Evolutionary conservation across 306 rosid genomes (phyloP), one percentile per base, ranked within the genome.

Genomic region (Inga laurina): DNA sequence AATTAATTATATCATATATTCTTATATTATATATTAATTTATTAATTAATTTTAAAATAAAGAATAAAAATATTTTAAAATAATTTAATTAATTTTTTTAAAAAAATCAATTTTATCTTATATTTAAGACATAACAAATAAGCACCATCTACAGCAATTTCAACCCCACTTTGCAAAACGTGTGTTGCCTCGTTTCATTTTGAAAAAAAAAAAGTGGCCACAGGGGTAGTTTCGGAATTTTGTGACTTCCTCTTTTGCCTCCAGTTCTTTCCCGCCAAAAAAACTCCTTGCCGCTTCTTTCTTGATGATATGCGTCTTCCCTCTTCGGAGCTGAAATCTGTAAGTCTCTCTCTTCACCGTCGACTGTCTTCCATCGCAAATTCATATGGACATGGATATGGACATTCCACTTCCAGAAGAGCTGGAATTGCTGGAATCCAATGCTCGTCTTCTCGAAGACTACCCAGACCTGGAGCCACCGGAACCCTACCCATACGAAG

Each of bases 361-460:
- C 0, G 41, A 34, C 15, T 30, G 19, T 52, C 32, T 10, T 52
- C 30, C 46, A 34, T 75, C 48, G 34, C 48, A 61, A 52, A 52
- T 75, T 52, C 78, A 75, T 27, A 81, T 83, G 78, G 90, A 86
- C 61, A 87, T 81, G 91, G 95, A 90, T 24, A 90, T 91, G 86
- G 97, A 92, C 67, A 83, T 91, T 82, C 98, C 95, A 18, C 82
- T 90, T 30, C 94, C 93, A 1, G 97, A 94, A 77, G 98, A 95
- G 84, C 97, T 95, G 34, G 98, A 95, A 67, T 77, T 91, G 71
- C 97, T 93, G 30, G 99, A 95, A 85, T 94, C 95, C 44, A 83
- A 83, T 84, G 87, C 70, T 52, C 82, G 79, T 19, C 61, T 77
- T 44, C 72, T 52, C n/a, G 88, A 92, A 56, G 84, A 89, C 74